Conservation (phyloP, 768 basidiomycete species). For the Termitomyces sp. region DNA sequence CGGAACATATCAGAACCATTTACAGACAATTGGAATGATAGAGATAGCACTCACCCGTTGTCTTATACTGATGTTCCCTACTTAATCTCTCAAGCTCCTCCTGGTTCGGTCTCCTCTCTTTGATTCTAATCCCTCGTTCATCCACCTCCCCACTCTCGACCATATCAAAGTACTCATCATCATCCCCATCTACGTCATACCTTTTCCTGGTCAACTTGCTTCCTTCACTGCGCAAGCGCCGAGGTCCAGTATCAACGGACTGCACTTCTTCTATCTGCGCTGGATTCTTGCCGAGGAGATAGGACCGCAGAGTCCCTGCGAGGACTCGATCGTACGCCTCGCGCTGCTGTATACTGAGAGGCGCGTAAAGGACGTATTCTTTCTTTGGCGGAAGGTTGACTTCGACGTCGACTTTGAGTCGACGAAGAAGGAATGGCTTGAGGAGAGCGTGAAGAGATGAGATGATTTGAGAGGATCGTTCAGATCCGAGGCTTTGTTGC, state of each 20-base stretch:
- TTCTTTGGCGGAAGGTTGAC: conserved; percentile 83
- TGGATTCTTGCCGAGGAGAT: conserved; percentile 39
- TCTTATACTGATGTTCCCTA: conserved; percentile 49
- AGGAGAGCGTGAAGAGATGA: conserved; percentile 83
- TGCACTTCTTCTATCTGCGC: conserved; percentile 16
- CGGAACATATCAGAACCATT: background rate
- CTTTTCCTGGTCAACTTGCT: conserved; percentile 32
- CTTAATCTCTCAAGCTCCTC: conserved; percentile 47
- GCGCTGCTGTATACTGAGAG: conserved; percentile 77
- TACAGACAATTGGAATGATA: background rate
- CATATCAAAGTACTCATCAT: conserved; percentile 62
- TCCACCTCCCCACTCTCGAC: conserved; percentile 44
- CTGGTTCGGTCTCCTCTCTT: conserved; percentile 24
- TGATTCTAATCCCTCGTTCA: conserved; percentile 22
- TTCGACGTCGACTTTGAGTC: conserved; percentile 86
- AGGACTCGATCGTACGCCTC: conserved; percentile 80
- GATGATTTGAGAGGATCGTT: conserved; percentile 63
- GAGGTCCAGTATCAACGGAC: conserved; percentile 15
- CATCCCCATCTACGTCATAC: conserved; percentile 55
- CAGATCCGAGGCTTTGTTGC: conserved; percentile 47
- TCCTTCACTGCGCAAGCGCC: conserved; percentile 27
- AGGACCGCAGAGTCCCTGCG: conserved; percentile 61
- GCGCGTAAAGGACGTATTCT: conserved; percentile 92
- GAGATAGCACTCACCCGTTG: conserved; percentile 43
- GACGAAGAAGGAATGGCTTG: conserved; percentile 90